Evolutionary conservation across 225 moss, liverwort and hornwort genomes (phyloP).

Genomic region (Asterella californica): DNA sequence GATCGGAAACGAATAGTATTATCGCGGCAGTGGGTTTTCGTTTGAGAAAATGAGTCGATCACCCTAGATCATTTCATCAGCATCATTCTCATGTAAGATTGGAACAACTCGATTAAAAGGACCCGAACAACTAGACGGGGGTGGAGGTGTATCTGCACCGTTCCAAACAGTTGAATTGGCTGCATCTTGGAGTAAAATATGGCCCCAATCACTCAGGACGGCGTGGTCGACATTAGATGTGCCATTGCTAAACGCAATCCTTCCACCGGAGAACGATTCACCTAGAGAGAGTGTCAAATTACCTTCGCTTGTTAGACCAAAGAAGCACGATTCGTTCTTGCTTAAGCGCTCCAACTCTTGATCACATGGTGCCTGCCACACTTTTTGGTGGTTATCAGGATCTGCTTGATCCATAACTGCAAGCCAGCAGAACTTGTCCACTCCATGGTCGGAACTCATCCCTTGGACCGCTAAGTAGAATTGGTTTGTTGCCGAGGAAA

Average conservation of each 20-base stretch:
- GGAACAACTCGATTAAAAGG: background rate
- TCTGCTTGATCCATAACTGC: background rate
- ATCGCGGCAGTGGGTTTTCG: too few relatives aligned
- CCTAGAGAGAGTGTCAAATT: background rate
- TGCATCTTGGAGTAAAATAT: background rate
- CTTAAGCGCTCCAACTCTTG: background rate
- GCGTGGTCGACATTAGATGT: background rate
- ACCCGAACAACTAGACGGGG: background rate
- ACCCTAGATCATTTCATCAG: too few relatives aligned
- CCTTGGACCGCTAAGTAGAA: constrained; percentile 2
- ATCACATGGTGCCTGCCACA: background rate
- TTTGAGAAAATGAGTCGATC: too few relatives aligned
- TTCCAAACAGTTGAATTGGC: background rate
- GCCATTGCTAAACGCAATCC: background rate
- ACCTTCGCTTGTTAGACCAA: background rate
- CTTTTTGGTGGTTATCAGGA: background rate
- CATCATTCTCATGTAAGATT: too few relatives aligned
- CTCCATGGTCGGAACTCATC: background rate
- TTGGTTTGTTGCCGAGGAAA: background rate
- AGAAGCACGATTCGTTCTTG: background rate
- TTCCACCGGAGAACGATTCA: background rate
- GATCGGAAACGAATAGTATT: too few relatives aligned
- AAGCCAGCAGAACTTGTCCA: background rate
- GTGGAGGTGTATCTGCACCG: background rate
- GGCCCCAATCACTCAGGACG: background rate